Evolutionary conservation across 2,329 filamentous ascomycete genomes (phyloP), one percentile per base, ranked within the genome.

Genomic region (Scorias spongiosa): DNA sequence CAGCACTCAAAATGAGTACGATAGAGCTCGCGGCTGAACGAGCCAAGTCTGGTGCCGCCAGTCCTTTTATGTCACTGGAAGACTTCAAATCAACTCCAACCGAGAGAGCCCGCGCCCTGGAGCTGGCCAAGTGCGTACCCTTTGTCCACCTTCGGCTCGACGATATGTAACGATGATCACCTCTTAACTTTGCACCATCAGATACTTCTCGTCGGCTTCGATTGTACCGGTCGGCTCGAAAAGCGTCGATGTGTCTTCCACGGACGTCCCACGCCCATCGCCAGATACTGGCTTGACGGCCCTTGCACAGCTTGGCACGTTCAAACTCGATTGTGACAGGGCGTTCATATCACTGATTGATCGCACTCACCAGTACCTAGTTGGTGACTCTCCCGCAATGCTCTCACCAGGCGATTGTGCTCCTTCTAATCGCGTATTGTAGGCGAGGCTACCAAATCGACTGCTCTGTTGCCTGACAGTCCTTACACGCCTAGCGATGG

Each of bases 321-420:
- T 63, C 28, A 55, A 60, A 12, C 52, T 64, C 36, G 48, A 53
- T n/a, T 57, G 50, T 12, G 46, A 53, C 20, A 54, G 62, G 14
- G 54, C 60, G 28, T 54, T 62, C 50, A 50, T 65, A 2, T 64
- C 62, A 2, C 49, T 65, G 9, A 50, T 65, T 38, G 62, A 64
- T 44, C 51, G 50, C 2, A 43, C 52, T 8, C 48, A 51, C 15
- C 59, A 64, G 43, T 59, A 63, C 41, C 55, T 65, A 29, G 52
- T 66, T 6, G 61, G 60, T 18, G 32, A 36, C 5, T 36, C 32
- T 36, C 32, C 11, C 32, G 4, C 32, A 9, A 12, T 36, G 15
- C 32, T 36, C 15, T 36, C 32, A 36, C 32, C 9, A 3, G 9
- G 9, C 32, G 32, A 36, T 36, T 15, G 32, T 36, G 32, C 15